Percentiles rank a stretch among this genome's conserved stretches.
Conservation (phyloP, 2,329 filamentous ascomycete species). For the Ophiocordyceps polyrhachis-furcata region DNA sequence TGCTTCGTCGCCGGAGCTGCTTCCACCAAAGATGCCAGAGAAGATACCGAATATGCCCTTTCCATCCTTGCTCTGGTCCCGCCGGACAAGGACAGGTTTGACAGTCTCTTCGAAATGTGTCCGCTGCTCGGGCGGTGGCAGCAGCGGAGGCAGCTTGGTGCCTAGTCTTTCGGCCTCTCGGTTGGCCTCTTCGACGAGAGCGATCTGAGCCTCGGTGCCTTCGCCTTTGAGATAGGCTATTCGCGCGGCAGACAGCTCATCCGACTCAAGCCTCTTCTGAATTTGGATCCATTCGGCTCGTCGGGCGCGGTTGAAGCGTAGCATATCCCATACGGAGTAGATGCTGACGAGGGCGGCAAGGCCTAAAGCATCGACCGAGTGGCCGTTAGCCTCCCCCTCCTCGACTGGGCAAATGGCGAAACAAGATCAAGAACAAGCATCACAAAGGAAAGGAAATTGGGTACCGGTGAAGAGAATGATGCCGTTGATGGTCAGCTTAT, state of each 20-base stretch:
- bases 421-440: background rate
- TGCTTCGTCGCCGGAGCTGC: background rate
- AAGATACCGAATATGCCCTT: constrained; percentile 19
- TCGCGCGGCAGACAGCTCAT: constrained; percentile 36
- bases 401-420: too few species aligned
- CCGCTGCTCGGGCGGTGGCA: constrained; percentile 23
- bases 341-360: constrained; percentile 35
- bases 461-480: constrained; percentile 39
- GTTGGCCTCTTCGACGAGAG: constrained; percentile 38
- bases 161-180: constrained; percentile 25
- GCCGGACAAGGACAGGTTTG: constrained; percentile 12
- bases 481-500: constrained; percentile 34
- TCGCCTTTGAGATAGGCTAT: constrained; percentile 40
- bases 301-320: constrained; percentile 39
- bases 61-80: constrained; percentile 7
- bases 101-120: constrained; percentile 17
- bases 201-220: constrained; percentile 35
- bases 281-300: constrained; percentile 38
- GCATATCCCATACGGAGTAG: constrained; percentile 44
- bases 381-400: background rate
- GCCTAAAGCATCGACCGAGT: constrained; percentile 14
- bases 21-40: constrained; percentile 11
- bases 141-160: constrained; percentile 30
- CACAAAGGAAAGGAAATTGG: background rate
- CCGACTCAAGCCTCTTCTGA: constrained; percentile 32